These are phyloP conservation scores for Perilla frutescens DNA, from an alignment of 257 asterid species.

Conservation along the genomic window DNA sequence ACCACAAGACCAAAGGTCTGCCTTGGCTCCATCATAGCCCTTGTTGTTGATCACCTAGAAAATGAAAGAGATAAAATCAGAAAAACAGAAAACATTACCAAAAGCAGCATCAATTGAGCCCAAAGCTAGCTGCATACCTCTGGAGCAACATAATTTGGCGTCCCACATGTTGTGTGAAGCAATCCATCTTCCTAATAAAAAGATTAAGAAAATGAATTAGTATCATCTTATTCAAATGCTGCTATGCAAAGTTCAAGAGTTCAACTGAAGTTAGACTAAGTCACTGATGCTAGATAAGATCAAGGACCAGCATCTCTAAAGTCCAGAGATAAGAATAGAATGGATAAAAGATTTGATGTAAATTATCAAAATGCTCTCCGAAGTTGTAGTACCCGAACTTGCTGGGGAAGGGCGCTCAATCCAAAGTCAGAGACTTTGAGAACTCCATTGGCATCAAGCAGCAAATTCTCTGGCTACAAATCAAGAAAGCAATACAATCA, in stretches of 20 bases:
- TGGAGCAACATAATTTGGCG: conserved; percentile 99
- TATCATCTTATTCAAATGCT: not conserved
- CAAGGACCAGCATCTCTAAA: not conserved
- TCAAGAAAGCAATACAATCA: conserved; percentile 28
- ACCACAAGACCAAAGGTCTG: conserved; percentile 96
- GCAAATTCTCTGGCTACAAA: conserved; percentile 85
- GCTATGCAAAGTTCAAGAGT: not conserved
- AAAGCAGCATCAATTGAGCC: not conserved
- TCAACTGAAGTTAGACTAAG: too few species aligned
- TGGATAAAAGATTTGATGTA: not conserved
- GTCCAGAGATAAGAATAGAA: not conserved
- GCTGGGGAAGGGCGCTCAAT: conserved; percentile 95
- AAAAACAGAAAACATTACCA: conserved; percentile 9
- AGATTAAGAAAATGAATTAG: conserved; percentile 23
- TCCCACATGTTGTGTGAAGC: conserved; percentile 97
- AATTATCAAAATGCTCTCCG: not conserved
- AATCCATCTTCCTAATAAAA: conserved; percentile 85
- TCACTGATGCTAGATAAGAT: not conserved
- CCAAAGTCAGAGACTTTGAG: conserved; percentile 96
- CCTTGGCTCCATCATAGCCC: conserved; percentile 97
- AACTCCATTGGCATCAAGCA: conserved; percentile 75
- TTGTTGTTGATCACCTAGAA: conserved; percentile 82
- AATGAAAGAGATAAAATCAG: conserved; percentile 13
- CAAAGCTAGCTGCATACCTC: conserved; percentile 61
- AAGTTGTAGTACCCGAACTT: conserved; percentile 69